Evolutionary conservation across 805 yeast genomes (phyloP).

Genomic region (Teunomyces stri): DNA sequence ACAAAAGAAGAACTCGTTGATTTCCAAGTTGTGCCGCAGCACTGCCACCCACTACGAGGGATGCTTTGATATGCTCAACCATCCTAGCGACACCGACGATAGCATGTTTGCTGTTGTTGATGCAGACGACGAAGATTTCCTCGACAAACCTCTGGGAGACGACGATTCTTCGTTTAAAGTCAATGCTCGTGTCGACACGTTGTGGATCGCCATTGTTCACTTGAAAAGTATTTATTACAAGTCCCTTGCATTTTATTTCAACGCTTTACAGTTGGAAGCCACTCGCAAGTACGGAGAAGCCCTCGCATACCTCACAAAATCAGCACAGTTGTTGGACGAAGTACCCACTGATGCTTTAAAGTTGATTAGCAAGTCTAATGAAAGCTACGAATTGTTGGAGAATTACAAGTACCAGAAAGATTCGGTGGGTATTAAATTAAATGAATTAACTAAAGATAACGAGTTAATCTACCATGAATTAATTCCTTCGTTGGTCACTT

Average conservation of each 20-base stretch:
- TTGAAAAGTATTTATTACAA: slow-evolving; percentile 56
- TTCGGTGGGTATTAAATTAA: slow-evolving; percentile 34
- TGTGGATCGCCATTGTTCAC: slow-evolving; percentile 52
- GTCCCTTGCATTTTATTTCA: slow-evolving; percentile 59
- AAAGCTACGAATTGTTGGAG: slow-evolving; percentile 38
- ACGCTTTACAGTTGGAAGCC: slow-evolving; percentile 54
- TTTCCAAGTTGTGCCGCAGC: slow-evolving; percentile 72
- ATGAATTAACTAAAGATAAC: slow-evolving; percentile 70
- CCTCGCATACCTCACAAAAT: slow-evolving; percentile 57
- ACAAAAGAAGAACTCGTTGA: slow-evolving; percentile 59
- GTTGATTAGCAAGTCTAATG: slow-evolving; percentile 20
- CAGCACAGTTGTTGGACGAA: slow-evolving; percentile 42
- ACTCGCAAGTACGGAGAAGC: slow-evolving; percentile 70
- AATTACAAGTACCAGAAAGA: slow-evolving; percentile 42
- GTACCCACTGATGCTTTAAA: slow-evolving; percentile 25
- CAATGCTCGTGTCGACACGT: slow-evolving; percentile 29
- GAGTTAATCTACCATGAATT: slow-evolving; percentile 84
- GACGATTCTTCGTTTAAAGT: slow-evolving; percentile 15
- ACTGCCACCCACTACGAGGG: slow-evolving; percentile 55
- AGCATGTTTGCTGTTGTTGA: slow-evolving; percentile 12
- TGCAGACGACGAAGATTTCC: slow-evolving; percentile 19
- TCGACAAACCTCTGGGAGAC: slow-evolving; percentile 13
- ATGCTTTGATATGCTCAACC: slow-evolving; percentile 45
- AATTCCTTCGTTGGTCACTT: slow-evolving; percentile 58
- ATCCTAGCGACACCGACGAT: slow-evolving; percentile 15